Percentiles rank a stretch among this genome's conserved stretches.
Evolutionary conservation across 306 rosid species (phyloP).

Genomic region (Sicyos edulis): DNA sequence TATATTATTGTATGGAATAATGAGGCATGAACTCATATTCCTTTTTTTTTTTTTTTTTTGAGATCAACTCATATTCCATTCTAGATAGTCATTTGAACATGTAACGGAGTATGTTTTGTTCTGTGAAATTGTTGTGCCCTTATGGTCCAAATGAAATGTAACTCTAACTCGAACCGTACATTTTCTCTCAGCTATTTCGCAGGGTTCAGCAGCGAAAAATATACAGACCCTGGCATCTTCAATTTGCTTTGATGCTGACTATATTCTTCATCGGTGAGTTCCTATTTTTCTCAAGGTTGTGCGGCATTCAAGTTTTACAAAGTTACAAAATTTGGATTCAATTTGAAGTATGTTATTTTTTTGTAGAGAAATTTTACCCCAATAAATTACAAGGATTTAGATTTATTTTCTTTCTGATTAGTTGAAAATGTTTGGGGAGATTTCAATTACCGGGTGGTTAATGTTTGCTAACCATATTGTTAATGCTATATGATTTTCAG

Average conservation of each 20-base stretch:
- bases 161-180: neutral
- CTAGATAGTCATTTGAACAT: neutral
- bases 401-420: no score
- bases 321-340: neutral
- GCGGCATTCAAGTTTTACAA: neutral
- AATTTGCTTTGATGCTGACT: conserved; percentile 60
- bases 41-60: no score
- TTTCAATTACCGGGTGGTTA: no score
- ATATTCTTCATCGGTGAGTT: conserved; percentile 70
- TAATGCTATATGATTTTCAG: no score
- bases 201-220: conserved; percentile 44
- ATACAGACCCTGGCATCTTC: conserved; percentile 44
- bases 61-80: neutral
- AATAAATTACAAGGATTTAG: no score
- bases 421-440: no score
- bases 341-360: conserved; percentile 6
- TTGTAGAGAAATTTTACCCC: neutral
- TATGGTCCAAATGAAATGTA: conserved; percentile 7
- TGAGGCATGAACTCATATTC: neutral
- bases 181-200: conserved; percentile 47
- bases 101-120: neutral
- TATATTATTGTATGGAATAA: neutral
- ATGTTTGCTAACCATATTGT: no score
- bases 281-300: conserved; percentile 26
- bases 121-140: neutral